These are phyloP conservation scores for Lipomyces starkeyi DNA, from an alignment of 805 yeast species.

Conservation along the genomic window DNA sequence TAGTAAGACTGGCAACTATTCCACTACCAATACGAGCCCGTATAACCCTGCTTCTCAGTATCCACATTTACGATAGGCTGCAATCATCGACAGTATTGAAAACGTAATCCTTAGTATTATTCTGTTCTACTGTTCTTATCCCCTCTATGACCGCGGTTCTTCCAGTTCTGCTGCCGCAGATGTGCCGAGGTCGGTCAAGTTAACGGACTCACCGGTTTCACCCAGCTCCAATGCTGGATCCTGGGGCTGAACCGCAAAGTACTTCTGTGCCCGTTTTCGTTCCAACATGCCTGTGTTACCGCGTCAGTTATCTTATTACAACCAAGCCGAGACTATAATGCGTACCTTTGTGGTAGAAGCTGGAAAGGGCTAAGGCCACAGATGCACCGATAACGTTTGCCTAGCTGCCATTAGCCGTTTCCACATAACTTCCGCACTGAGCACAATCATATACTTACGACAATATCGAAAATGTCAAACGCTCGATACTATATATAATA, in stretches of 20 bases:
- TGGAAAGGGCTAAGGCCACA: slow-evolving; percentile 44
- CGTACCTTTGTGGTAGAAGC: slow-evolving; percentile 48
- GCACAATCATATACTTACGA: slow-evolving; percentile 38
- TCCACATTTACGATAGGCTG: not conserved
- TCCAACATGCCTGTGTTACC: slow-evolving; percentile 39
- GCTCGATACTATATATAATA: slow-evolving; percentile 41
- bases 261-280: slow-evolving; percentile 38
- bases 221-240: slow-evolving; percentile 22
- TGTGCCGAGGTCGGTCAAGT: not conserved
- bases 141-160: not conserved
- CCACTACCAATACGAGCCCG: not conserved
- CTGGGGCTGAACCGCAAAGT: slow-evolving; percentile 23
- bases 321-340: not conserved
- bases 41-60: not conserved
- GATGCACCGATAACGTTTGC: slow-evolving; percentile 48
- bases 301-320: not conserved
- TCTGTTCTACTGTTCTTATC: not conserved
- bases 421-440: not conserved
- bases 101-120: not conserved
- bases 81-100: not conserved
- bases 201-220: slow-evolving; percentile 3
- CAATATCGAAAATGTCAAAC: slow-evolving; percentile 49
- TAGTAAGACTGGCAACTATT: not conserved
- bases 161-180: not conserved
- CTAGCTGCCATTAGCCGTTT: slow-evolving; percentile 24